These are phyloP conservation scores for Dimocarpus longan DNA, from an alignment of 345 rosid genomes.

Conservation along the genomic window DNA sequence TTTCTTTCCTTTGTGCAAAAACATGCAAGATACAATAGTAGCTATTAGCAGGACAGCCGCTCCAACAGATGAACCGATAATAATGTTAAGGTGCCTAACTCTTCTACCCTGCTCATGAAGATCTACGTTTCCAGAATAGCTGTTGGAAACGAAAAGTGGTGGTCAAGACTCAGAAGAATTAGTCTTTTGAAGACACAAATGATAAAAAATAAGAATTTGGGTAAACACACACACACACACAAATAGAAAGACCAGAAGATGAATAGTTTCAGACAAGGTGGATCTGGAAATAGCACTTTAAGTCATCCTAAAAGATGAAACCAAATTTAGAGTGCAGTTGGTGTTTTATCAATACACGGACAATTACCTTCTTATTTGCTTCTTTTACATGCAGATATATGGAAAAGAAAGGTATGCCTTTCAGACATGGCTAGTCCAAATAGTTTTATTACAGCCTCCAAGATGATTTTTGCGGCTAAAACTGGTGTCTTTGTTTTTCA, in stretches of 20 bases:
- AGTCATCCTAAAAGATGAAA: background rate
- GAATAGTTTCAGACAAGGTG: background rate
- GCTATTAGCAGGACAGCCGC: constrained; percentile 71
- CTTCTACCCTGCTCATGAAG: constrained; percentile 48
- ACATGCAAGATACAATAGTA: constrained; percentile 55
- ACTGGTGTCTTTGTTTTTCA: background rate
- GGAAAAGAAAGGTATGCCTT: background rate
- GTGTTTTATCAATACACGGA: background rate
- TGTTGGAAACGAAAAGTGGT: constrained; percentile 26
- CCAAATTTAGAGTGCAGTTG: background rate
- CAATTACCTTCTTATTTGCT: background rate
- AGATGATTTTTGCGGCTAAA: background rate
- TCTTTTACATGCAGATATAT: background rate
- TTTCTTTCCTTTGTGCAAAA: constrained; percentile 59
- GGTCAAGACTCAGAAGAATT: background rate
- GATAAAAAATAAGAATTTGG: background rate
- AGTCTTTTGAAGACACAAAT: background rate
- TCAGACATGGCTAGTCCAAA: constrained; percentile 7
- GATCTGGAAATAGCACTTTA: background rate
- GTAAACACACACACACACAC: background rate
- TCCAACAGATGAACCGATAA: constrained; percentile 74
- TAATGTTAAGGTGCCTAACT: constrained; percentile 48
- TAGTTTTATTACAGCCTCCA: constrained; percentile 1
- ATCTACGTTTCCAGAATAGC: constrained; percentile 72
- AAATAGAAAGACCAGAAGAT: background rate